phyloP scores from a whole-genome alignment of 345 rosid genomes.

The Arabis hirsuta region DNA sequence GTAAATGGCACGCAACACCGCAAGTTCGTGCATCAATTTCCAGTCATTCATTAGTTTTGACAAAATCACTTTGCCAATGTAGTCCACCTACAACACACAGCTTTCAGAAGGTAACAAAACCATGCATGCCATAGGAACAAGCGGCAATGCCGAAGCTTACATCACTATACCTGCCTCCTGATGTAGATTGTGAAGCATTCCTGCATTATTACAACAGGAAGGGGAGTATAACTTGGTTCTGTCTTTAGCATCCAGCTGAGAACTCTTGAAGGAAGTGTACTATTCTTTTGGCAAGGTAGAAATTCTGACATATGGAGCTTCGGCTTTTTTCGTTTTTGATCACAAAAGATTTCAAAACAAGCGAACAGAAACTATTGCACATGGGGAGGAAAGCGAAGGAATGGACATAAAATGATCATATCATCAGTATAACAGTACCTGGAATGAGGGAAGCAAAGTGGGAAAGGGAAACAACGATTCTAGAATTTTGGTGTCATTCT shows the following conservation, averaged over 20 bases:
- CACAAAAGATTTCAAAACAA: constrained; percentile 28
- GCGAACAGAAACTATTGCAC: constrained; percentile 21
- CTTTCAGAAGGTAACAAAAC: constrained; percentile 30
- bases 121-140: constrained; percentile 21
- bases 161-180: constrained; percentile 72
- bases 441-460: constrained; percentile 82
- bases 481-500: constrained; percentile 58
- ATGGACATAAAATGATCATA: constrained; percentile 26
- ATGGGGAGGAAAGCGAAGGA: constrained; percentile 9
- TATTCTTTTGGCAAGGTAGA: constrained; percentile 86
- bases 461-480: constrained; percentile 92
- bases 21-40: constrained; percentile 96
- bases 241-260: constrained; percentile 69
- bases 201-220: constrained; percentile 83
- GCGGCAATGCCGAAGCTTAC: constrained; percentile 20
- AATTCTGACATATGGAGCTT: constrained; percentile 63
- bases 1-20: constrained; percentile 93
- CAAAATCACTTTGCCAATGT: constrained; percentile 72
- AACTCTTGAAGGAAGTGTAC: constrained; percentile 82
- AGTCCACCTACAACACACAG: constrained; percentile 66
- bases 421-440: constrained; percentile 53
- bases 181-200: constrained; percentile 78
- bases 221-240: constrained; percentile 66
- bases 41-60: constrained; percentile 90
- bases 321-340: constrained; percentile 56